Conservation (phyloP, 306 rosid genomes). For the Begonia fuchsioides region DNA sequence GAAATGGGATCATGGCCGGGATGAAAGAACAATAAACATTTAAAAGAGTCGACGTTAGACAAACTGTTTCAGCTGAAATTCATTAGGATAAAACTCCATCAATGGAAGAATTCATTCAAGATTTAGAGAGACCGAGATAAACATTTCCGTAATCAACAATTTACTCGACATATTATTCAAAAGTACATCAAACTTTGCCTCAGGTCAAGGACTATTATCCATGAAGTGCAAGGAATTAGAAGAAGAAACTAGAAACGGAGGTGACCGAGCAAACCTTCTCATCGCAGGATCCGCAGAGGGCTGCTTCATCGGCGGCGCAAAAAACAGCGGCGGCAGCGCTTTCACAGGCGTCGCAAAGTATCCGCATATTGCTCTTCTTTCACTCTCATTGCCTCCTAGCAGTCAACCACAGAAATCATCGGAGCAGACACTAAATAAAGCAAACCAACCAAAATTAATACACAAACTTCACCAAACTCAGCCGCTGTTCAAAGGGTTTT, state of each 20-base stretch:
- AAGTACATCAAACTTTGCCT: no score
- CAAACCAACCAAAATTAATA: background rate
- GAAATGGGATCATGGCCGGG: no score
- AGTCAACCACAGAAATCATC: constrained; percentile 6
- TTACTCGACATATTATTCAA: no score
- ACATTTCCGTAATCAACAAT: no score
- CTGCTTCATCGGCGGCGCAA: constrained; percentile 99
- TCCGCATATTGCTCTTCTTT: constrained; percentile 59
- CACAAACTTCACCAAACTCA: constrained; percentile 1
- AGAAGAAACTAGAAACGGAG: background rate
- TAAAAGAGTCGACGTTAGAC: no score
- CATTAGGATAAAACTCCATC: no score
- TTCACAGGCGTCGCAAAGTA: constrained; percentile 96
- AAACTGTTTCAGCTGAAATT: no score
- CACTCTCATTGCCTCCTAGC: constrained; percentile 51
- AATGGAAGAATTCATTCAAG: no score
- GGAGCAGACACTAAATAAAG: constrained; percentile 5
- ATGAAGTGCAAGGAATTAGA: constrained; percentile 3
- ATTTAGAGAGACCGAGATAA: no score
- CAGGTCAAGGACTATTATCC: no score
- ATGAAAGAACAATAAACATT: no score
- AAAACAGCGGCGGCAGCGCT: constrained; percentile 86
- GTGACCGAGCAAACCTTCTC: constrained; percentile 41
- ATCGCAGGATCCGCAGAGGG: constrained; percentile 88
- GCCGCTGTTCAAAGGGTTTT: background rate